Evolutionary conservation across 139 green algal genomes (phyloP), one percentile per base, ranked within the genome.

Genomic region (Chlamydomonas schloesseri): DNA sequence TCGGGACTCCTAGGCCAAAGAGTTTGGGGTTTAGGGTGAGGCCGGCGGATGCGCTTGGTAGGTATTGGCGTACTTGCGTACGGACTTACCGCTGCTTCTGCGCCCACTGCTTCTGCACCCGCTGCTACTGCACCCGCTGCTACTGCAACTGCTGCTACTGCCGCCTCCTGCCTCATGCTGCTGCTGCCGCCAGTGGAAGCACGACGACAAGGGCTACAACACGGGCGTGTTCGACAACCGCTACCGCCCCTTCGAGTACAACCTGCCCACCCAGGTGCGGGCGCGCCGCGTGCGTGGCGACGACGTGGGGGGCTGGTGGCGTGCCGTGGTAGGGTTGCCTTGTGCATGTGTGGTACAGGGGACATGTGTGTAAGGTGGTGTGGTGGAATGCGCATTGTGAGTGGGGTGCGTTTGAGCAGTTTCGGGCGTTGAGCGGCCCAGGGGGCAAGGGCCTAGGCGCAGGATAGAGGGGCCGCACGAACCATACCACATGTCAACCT

Each of bases 181-280:
- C 23, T 13, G 11, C 73, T 31, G 1, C 18, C 36, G n/a, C n/a
- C 76, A 83, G 76, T 83, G 60, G 76, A 65, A 74, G n/a, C 9
- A n/a, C 3, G 46, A 46, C 37, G 78, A 84, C 64, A 67, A 24
- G 64, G 78, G 78, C 42, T 67, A 64, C 36, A 65, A 65, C 21
- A 28, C 47, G 9, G 80, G 80, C 33, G 11, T 86, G 6, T 86
- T 86, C 33, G 80, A 86, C 47, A 86, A 86, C 68, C 80, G 80
- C 67, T 4, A 0, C 50, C 71, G 71, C 17, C 80, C 80, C 29
- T 86, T 69, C 80, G 80, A 86, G 67, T 60, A 86, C 80, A 86
- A 86, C 80, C 50, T 86, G 18, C 80, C 80, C 33, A 86, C 80
- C 0, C 67, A 86, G 67, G 80, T 78, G 11, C 4, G 58, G 9